phyloP scores from a whole-genome alignment of 805 yeast genomes.

The Torulaspora gathmanii region DNA sequence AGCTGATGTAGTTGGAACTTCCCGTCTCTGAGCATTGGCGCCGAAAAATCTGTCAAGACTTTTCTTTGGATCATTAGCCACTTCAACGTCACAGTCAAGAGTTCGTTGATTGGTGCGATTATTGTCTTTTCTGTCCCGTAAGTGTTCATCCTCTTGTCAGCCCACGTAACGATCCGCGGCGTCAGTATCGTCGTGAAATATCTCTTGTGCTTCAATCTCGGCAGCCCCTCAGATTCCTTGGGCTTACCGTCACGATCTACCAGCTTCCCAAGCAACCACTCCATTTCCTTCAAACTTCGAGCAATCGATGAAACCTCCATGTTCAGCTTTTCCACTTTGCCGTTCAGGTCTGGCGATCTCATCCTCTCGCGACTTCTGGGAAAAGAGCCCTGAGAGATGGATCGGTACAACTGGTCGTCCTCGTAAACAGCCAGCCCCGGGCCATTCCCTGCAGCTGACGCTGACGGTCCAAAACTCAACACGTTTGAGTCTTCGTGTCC shows the following conservation, averaged over 20 bases:
- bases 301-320: slow-evolving; percentile 23
- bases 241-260: slow-evolving; percentile 8
- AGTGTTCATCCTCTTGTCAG: slow-evolving; percentile 15
- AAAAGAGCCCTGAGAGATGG: not conserved
- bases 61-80: slow-evolving; percentile 28
- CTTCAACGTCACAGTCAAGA: slow-evolving; percentile 20
- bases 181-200: slow-evolving; percentile 25
- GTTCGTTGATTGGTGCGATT: slow-evolving; percentile 20
- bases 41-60: slow-evolving; percentile 24
- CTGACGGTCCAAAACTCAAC: slow-evolving; percentile 1
- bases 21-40: slow-evolving; percentile 18
- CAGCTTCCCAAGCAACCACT: slow-evolving; percentile 20
- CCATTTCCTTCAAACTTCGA: slow-evolving; percentile 23
- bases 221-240: slow-evolving; percentile 6
- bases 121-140: slow-evolving; percentile 12
- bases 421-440: not conserved
- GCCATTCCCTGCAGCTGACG: not conserved
- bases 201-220: slow-evolving; percentile 14
- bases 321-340: slow-evolving; percentile 22
- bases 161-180: slow-evolving; percentile 24
- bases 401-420: not conserved
- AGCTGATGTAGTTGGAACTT: slow-evolving; percentile 18
- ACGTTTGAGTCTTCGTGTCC: slow-evolving; percentile 2
- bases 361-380: not conserved
- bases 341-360: not conserved